These are phyloP conservation scores for Amniculicola lignicola DNA, from an alignment of 495 filamentous ascomycete genomes.

Conservation along the genomic window DNA sequence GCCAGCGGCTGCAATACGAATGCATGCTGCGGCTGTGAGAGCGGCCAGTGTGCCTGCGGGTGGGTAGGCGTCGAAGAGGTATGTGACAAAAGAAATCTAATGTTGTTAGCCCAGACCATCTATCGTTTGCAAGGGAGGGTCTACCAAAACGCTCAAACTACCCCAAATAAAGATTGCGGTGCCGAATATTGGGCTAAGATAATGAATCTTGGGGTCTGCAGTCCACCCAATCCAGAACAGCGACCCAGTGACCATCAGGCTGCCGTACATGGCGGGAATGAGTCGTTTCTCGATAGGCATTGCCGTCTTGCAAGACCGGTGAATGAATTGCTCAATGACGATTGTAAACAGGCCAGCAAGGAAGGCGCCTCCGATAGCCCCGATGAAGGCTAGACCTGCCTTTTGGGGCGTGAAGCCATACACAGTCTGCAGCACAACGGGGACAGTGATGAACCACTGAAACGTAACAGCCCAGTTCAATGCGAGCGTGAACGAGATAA, in stretches of 20 bases:
- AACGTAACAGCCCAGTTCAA: constrained; percentile 45
- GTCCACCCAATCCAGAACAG: constrained; percentile 41
- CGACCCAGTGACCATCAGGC: constrained; percentile 13
- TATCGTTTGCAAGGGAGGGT: neutral
- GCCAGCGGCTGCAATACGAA: constrained; percentile 31
- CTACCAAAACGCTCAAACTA: constrained; percentile 32
- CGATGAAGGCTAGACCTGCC: constrained; percentile 44
- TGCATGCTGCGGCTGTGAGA: constrained; percentile 32
- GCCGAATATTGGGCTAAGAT: constrained; percentile 33
- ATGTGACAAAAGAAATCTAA: constrained; percentile 42
- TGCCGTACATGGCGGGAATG: constrained; percentile 29
- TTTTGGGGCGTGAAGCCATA: constrained; percentile 42
- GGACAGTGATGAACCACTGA: constrained; percentile 46
- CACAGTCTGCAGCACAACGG: constrained; percentile 38
- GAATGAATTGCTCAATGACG: constrained; percentile 30
- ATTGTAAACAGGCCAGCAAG: constrained; percentile 29
- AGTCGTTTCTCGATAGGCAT: constrained; percentile 36
- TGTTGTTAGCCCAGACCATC: neutral
- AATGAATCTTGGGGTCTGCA: constrained; percentile 30
- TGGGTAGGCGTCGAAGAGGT: constrained; percentile 47
- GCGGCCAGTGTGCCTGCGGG: constrained; percentile 36
- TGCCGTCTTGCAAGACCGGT: constrained; percentile 11
- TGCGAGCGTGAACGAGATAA: constrained; percentile 36
- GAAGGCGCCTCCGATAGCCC: constrained; percentile 26
- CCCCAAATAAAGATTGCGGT: constrained; percentile 37